Conservation (phyloP, 768 basidiomycete genomes). For the Serendipita sp. region DNA sequence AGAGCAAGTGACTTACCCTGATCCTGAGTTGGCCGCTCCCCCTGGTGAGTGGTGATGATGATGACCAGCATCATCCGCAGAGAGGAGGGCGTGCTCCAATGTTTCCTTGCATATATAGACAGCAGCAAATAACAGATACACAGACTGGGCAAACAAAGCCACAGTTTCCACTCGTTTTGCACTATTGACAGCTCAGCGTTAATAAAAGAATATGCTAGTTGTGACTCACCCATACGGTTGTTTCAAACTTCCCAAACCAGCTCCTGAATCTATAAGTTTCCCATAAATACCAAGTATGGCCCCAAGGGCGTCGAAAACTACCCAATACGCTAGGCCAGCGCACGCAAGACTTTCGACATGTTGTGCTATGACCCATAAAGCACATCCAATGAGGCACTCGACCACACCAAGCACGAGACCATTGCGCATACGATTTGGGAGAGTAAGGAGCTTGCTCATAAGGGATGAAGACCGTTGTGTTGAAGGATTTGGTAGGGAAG, state of each 20-base stretch:
- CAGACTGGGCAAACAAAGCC: conserved; percentile 71
- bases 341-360: conserved; percentile 69
- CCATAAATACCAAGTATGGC: conserved; percentile 33
- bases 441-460: neutral
- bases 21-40: conserved; percentile 11
- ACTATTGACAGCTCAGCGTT: conserved; percentile 21
- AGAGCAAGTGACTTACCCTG: conserved; percentile 13
- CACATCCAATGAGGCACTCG: conserved; percentile 13
- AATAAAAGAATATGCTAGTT: neutral
- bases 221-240: conserved; percentile 47
- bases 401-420: neutral
- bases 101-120: conserved; percentile 97
- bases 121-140: conserved; percentile 86
- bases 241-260: conserved; percentile 13
- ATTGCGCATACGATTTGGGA: neutral
- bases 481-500: neutral
- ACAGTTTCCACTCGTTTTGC: conserved; percentile 53
- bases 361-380: conserved; percentile 79
- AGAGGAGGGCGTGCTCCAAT: conserved; percentile 76
- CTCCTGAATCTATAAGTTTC: conserved; percentile 7
- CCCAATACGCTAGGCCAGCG: conserved; percentile 90
- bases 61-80: conserved; percentile 31
- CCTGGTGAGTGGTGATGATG: conserved; percentile 39
- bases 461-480: neutral
- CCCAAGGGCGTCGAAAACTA: conserved; percentile 87